These are phyloP conservation scores for Plectosphaerella plurivora DNA, from an alignment of 2,329 filamentous ascomycete species.

Conservation along the genomic window DNA sequence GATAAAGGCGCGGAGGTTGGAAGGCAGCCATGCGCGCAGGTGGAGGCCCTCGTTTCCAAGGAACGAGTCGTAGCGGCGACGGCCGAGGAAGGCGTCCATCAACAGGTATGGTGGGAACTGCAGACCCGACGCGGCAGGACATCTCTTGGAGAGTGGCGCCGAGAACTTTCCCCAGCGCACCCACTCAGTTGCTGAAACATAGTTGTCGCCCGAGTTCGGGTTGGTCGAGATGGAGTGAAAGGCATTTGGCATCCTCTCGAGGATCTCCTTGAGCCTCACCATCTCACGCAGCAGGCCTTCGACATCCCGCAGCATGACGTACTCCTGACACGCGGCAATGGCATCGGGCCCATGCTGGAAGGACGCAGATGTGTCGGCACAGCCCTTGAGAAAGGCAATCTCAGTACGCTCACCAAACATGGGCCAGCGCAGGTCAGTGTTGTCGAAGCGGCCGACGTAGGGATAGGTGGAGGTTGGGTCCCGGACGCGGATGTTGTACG, in stretches of 20 bases:
- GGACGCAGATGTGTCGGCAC: constrained; percentile 41
- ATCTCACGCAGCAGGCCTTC: constrained; percentile 45
- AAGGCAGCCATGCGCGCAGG: constrained; percentile 47
- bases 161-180: constrained; percentile 48
- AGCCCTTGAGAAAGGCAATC: constrained; percentile 46
- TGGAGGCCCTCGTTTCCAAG: constrained; percentile 48
- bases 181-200: constrained; percentile 42
- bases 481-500: constrained; percentile 46
- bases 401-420: constrained; percentile 49
- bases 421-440: constrained; percentile 49
- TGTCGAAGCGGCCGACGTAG: constrained; percentile 47
- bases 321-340: constrained; percentile 48
- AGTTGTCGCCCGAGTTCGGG: constrained; percentile 46
- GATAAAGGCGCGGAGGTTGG: constrained; percentile 50
- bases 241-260: constrained; percentile 48
- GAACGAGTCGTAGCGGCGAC: constrained; percentile 46
- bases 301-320: constrained; percentile 47
- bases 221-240: constrained; percentile 51
- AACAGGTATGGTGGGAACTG: constrained; percentile 49
- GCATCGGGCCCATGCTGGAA: constrained; percentile 47
- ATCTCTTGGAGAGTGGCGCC: constrained; percentile 43
- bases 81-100: constrained; percentile 51
- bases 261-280: constrained; percentile 46
- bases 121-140: constrained; percentile 45
- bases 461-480: constrained; percentile 43